A percentile compares a stretch with the other conserved stretches of the same genome.
These are phyloP conservation scores for Hypoxylon lienhwacheense DNA, from an alignment of 495 filamentous ascomycete species.

Conservation along the genomic window DNA sequence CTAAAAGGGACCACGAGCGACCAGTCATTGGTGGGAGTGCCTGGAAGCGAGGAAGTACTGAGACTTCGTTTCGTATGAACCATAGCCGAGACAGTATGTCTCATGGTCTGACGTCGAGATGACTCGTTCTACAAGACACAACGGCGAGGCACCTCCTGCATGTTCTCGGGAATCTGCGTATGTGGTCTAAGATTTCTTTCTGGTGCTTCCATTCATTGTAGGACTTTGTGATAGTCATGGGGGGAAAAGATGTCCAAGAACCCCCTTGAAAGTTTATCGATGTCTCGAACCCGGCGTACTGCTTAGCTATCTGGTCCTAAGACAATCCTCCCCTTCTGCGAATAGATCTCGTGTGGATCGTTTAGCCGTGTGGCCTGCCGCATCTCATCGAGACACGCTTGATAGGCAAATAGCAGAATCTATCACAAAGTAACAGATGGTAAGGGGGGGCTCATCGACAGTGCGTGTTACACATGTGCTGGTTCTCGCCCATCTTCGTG, in stretches of 20 bases:
- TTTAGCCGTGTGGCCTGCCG: constrained; percentile 18
- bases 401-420: constrained; percentile 1
- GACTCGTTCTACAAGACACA: constrained; percentile 11
- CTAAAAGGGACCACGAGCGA: constrained; percentile 29
- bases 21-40: constrained; percentile 30
- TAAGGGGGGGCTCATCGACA: constrained; percentile 7
- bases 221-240: constrained; percentile 22
- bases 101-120: constrained; percentile 31
- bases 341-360: constrained; percentile 13
- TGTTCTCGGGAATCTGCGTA: constrained; percentile 27
- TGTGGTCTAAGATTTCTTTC: constrained; percentile 14
- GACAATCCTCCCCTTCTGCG: neutral
- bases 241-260: too few species aligned
- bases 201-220: constrained; percentile 18
- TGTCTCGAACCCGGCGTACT: constrained; percentile 23
- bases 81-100: constrained; percentile 20
- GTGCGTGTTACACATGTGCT: constrained; percentile 9
- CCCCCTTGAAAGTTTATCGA: constrained; percentile 11
- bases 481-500: constrained; percentile 1
- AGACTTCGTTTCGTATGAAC: constrained; percentile 22
- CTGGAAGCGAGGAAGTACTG: constrained; percentile 33
- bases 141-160: constrained; percentile 30
- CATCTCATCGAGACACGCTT: constrained; percentile 7
- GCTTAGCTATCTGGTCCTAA: constrained; percentile 9
- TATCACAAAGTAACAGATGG: neutral